Base-by-base conservation (phyloP, 2,329 filamentous ascomycete genomes). In the Aspergillus phoenicis region DNA sequence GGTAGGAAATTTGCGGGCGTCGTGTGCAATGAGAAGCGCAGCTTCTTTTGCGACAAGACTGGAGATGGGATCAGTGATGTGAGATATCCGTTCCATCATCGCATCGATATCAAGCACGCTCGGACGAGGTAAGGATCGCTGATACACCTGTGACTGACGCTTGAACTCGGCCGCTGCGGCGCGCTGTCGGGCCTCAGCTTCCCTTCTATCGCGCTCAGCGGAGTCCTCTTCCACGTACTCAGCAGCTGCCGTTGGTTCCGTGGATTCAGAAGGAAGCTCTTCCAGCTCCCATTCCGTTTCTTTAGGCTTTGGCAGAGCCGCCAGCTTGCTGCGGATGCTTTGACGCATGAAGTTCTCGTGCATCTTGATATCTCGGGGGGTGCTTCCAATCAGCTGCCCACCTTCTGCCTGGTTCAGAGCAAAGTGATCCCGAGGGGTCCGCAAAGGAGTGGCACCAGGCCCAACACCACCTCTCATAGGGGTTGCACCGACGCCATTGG, bases 271-370 rank as follows among this genome's bases (percentile, higher is more conserved):
- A 0, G 94, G 94, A 36, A 96, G 80, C 73, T 80, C 78, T 67
- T 97, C 94, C 49, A 98, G 86, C 68, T 98, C 95, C 89, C 91
- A 98, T 66, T 97, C 93, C 0, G 87, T 90, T 71, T 97, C 92
- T 72, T 96, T 97, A 0, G 95, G 95, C 71, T 91, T 96, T 0
- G 95, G 95, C 15, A 99, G 83, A 22, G 91, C 87, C 4, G 91
- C 85, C n/a, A 99, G 72, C 63, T 78, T 80, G 62, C 74, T 74
- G 60, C 75, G 78, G 83, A 99, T 81, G 64, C 89, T 86, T 62
- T 86, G 84, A 47, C 88, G 88, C 66, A 88, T 76, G 5, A 88
- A 87, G 61, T 89, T 81, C 63, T 96, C 89, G 22, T 87, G 86
- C 68, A 90, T 78, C 69, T 85, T 89, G 28, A 93, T 79, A 61